phyloP scores from a whole-genome alignment of 176 grass and related monocot species.

The Oryza glaberrima region DNA sequence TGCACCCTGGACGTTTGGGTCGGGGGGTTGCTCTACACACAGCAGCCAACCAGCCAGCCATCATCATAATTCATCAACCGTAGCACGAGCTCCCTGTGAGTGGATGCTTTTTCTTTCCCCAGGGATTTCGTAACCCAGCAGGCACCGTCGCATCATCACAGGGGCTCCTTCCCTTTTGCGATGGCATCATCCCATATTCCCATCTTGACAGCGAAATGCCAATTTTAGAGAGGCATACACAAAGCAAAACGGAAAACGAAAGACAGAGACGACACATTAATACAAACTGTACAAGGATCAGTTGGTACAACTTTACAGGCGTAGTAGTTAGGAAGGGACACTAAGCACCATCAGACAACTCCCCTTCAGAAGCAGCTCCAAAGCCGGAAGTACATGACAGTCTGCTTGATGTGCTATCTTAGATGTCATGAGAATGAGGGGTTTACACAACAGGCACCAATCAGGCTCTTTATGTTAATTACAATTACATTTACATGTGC shows the following conservation, averaged over 20 bases:
- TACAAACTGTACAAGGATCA: background rate
- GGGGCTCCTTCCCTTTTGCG: background rate
- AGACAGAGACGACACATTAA: background rate
- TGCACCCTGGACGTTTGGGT: no score
- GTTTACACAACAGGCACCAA: constrained; percentile 34
- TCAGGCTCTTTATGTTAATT: constrained; percentile 33
- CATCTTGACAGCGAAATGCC: background rate
- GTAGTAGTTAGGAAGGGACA: background rate
- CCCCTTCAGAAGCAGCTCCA: constrained; percentile 15
- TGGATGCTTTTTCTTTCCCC: background rate
- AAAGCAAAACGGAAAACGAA: background rate
- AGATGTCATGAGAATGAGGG: background rate
- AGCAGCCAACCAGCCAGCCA: background rate
- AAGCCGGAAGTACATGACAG: background rate
- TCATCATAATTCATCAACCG: background rate
- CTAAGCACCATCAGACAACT: background rate
- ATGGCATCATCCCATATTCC: background rate
- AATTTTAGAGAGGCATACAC: background rate
- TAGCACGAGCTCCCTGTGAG: background rate
- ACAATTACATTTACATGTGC: constrained; percentile 30
- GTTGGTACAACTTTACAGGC: background rate
- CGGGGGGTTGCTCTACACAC: background rate
- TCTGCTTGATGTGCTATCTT: background rate
- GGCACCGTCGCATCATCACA: background rate
- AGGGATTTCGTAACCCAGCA: background rate